Evolutionary conservation across 1,284 basidiomycete species (phyloP).

Genomic region (Leccinum insolens): DNA sequence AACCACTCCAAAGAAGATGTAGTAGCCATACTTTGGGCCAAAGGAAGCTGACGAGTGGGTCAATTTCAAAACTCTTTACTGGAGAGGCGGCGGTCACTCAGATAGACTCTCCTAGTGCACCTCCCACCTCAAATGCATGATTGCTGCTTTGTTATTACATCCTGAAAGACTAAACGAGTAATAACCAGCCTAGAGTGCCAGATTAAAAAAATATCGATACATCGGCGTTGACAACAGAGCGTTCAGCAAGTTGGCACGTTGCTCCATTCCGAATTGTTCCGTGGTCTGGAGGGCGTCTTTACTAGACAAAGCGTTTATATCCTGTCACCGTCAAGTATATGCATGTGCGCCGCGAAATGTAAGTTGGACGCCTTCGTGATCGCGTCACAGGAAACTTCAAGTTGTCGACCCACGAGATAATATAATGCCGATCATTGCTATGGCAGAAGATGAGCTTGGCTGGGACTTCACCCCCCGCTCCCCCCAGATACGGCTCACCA

Average conservation of each 20-base stretch:
- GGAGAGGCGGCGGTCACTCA: slow-evolving; percentile 23
- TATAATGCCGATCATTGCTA: slow-evolving; percentile 27
- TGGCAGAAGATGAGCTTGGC: background rate
- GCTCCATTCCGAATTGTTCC: slow-evolving; percentile 25
- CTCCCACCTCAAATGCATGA: slow-evolving; percentile 22
- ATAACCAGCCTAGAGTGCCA: slow-evolving; percentile 15
- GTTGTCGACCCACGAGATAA: slow-evolving; percentile 32
- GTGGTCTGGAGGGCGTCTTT: slow-evolving; percentile 11
- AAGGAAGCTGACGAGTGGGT: slow-evolving; percentile 34
- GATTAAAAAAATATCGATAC: background rate
- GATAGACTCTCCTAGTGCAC: slow-evolving; percentile 14
- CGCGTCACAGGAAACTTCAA: slow-evolving; percentile 23
- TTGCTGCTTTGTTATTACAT: slow-evolving; percentile 2
- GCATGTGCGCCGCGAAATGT: slow-evolving; percentile 22
- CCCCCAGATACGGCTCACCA: slow-evolving; percentile 21
- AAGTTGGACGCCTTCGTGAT: slow-evolving; percentile 36
- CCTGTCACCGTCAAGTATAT: slow-evolving; percentile 24
- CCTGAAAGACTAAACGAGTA: slow-evolving; percentile 14
- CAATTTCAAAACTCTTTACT: slow-evolving; percentile 31
- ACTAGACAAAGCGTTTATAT: slow-evolving; percentile 22
- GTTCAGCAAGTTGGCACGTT: slow-evolving; percentile 27
- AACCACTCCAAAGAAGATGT: slow-evolving; percentile 89
- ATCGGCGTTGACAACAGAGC: background rate
- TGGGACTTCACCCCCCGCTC: background rate
- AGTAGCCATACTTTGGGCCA: slow-evolving; percentile 27